phyloP scores from a whole-genome alignment of 2,329 filamentous ascomycete species.

The Fusarium luffae region DNA sequence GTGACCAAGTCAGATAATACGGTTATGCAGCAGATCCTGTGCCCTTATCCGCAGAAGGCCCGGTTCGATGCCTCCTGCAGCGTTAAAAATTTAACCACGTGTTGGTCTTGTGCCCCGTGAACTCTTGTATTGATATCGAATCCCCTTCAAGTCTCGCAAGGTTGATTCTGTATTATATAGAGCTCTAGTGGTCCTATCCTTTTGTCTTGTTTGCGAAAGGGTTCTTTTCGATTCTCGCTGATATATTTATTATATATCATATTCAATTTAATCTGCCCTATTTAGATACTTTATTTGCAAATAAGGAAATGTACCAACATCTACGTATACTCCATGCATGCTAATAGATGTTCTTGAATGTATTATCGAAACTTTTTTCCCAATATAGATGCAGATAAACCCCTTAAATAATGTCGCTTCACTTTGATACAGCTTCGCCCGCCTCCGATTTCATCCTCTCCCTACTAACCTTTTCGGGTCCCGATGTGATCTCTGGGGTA shows the following conservation, averaged over 20 bases:
- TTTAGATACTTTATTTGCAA: too few relatives aligned
- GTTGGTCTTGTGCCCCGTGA: neutral
- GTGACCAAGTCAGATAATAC: neutral
- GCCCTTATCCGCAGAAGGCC: neutral
- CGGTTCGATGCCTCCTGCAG: neutral
- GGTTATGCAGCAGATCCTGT: neutral
- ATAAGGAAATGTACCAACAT: accelerated
- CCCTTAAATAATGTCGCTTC: too few relatives aligned
- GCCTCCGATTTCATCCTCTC: too few relatives aligned
- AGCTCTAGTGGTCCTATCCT: neutral
- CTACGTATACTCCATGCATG: too few relatives aligned
- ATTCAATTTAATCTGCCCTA: too few relatives aligned
- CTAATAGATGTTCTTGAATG: accelerated
- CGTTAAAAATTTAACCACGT: neutral
- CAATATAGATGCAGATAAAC: too few relatives aligned
- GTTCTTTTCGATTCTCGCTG: too few relatives aligned
- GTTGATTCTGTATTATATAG: neutral
- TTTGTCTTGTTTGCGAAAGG: neutral
- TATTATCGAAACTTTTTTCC: accelerated
- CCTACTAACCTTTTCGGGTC: too few relatives aligned
- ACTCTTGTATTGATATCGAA: neutral
- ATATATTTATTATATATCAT: too few relatives aligned
- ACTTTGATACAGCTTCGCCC: too few relatives aligned
- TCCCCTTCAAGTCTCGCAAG: neutral
- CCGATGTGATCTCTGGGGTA: too few relatives aligned